Conservation (phyloP, 2,329 filamentous ascomycete genomes). For the Colletotrichum lindemuthianum region DNA sequence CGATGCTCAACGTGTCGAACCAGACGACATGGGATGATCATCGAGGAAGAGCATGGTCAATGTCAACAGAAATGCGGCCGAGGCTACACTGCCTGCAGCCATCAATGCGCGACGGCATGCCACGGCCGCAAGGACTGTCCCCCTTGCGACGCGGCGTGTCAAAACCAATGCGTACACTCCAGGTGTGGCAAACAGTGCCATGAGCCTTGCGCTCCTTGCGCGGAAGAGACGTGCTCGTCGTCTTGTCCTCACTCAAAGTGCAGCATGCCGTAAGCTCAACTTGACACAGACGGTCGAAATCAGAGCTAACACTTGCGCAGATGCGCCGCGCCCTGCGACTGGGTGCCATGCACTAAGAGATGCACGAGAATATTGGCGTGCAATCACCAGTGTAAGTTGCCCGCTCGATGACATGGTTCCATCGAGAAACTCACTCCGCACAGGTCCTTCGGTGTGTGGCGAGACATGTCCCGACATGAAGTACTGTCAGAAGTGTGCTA, state of each 20-base stretch:
- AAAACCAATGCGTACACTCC: slow-evolving; percentile 66
- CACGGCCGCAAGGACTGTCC: slow-evolving; percentile 60
- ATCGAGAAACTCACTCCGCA: slow-evolving; percentile 11
- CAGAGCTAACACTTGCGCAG: not conserved
- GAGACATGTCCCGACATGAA: slow-evolving; percentile 64
- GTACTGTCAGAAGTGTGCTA: slow-evolving; percentile 68
- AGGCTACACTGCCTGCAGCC: slow-evolving; percentile 64
- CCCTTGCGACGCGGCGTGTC: slow-evolving; percentile 61
- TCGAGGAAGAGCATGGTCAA: slow-evolving; percentile 52
- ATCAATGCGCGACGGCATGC: slow-evolving; percentile 62
- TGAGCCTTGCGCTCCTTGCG: slow-evolving; percentile 71
- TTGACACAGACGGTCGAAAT: not conserved
- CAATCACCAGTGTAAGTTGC: slow-evolving; percentile 64
- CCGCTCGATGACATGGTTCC: not conserved
- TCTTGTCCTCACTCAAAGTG: slow-evolving; percentile 63
- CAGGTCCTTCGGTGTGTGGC: slow-evolving; percentile 68
- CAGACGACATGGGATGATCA: slow-evolving; percentile 44
- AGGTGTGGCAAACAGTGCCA: slow-evolving; percentile 64
- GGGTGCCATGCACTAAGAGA: slow-evolving; percentile 70
- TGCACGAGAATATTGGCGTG: slow-evolving; percentile 65
- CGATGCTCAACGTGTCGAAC: slow-evolving; percentile 60
- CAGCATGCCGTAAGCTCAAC: slow-evolving; percentile 57
- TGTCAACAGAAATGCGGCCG: slow-evolving; percentile 50
- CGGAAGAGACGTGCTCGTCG: slow-evolving; percentile 63
- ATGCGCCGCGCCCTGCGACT: slow-evolving; percentile 72